Conservation (phyloP, 148 eudicot genomes). For the Talinum fruticosum region DNA sequence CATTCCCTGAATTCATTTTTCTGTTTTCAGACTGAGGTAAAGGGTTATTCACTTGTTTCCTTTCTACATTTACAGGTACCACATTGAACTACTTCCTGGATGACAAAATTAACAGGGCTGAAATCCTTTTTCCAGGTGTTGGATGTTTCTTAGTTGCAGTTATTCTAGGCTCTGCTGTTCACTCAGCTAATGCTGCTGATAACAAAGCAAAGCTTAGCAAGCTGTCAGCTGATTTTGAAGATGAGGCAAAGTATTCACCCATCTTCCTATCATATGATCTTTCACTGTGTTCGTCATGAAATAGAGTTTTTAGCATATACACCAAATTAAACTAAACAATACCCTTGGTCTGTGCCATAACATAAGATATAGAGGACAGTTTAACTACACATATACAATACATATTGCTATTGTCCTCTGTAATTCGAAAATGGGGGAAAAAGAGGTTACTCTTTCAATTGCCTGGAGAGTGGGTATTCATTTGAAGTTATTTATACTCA, state of each 20-base stretch:
- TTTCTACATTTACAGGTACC: conserved; percentile 44
- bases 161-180: conserved; percentile 65
- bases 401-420: background rate
- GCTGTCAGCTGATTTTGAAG: conserved; percentile 21
- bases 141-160: conserved; percentile 85
- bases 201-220: conserved; percentile 50
- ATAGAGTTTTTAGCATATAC: background rate
- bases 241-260: conserved; percentile 32
- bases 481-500: background rate
- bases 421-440: background rate
- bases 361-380: background rate
- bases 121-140: conserved; percentile 82
- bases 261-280: background rate
- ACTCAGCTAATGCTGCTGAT: conserved; percentile 69
- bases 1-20: background rate
- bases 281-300: background rate
- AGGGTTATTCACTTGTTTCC: conserved; percentile 7
- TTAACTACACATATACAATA: background rate
- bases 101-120: conserved; percentile 76
- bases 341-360: background rate
- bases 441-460: background rate
- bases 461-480: background rate
- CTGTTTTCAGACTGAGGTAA: background rate
- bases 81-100: conserved; percentile 82
- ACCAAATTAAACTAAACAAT: background rate